Conservation (phyloP, 768 basidiomycete species). For the Daedalea quercina region DNA sequence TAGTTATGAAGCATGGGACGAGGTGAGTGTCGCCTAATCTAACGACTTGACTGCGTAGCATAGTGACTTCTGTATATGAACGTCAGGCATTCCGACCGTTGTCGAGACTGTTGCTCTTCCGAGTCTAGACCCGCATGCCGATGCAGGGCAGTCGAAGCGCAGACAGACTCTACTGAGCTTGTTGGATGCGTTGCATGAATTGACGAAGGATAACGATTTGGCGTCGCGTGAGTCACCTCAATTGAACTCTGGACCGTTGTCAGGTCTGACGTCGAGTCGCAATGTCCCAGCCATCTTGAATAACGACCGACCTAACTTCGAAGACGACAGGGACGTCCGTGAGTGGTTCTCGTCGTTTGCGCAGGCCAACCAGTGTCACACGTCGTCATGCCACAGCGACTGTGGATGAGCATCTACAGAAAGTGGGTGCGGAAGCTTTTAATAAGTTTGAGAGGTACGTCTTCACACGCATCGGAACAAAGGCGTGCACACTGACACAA, state of each 20-base stretch:
- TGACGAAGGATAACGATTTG: slow-evolving; percentile 32
- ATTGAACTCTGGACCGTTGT: not conserved
- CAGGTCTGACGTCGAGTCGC: too few relatives aligned
- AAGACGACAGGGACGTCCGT: slow-evolving; percentile 65
- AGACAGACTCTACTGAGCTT: slow-evolving; percentile 42
- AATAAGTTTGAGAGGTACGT: slow-evolving; percentile 54
- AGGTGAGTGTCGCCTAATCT: slow-evolving; percentile 8
- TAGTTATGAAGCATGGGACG: slow-evolving; percentile 12
- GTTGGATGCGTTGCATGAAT: slow-evolving; percentile 39
- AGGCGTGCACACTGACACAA: not conserved
- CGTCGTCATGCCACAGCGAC: slow-evolving; percentile 32
- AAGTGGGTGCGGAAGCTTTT: slow-evolving; percentile 59
- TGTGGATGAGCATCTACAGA: slow-evolving; percentile 66
- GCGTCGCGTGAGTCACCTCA: slow-evolving; percentile 23
- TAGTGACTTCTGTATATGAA: not conserved
- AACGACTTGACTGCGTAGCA: not conserved
- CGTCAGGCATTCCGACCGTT: not conserved
- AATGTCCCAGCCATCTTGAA: slow-evolving; percentile 21
- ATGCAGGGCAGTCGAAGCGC: slow-evolving; percentile 20
- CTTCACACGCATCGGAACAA: not conserved
- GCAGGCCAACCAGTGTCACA: not conserved
- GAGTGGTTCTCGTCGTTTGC: slow-evolving; percentile 27
- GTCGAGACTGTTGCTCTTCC: not conserved
- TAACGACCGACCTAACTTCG: slow-evolving; percentile 40
- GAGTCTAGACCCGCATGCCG: not conserved